Evolutionary conservation across 768 basidiomycete genomes (phyloP), one percentile per base, ranked within the genome.

Genomic region (Rhodocollybia butyracea): DNA sequence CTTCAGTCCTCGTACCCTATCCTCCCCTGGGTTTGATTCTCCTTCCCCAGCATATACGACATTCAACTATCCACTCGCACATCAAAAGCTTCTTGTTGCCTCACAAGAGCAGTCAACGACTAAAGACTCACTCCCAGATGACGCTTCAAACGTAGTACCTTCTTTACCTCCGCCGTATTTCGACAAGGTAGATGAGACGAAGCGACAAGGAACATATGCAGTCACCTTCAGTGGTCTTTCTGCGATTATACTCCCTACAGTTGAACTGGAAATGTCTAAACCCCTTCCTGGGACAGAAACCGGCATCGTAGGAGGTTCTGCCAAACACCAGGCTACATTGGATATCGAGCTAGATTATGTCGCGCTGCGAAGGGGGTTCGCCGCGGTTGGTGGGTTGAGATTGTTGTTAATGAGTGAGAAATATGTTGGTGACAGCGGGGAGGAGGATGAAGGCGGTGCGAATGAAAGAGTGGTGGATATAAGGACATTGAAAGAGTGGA

Each of bases 401-500:
- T 73, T 89, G 27, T 61, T 93, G 26, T 69, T 91, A 26, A 59
- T 88, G 1, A 79, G 79, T 31, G 88, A 91, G 63, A 71, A 73
- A 50, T 60, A 77, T 54, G 63, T 74, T 21, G 74, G 77, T 15
- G 72, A 67, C 15, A 65, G 63, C 11, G 60, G 55, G 19, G 65
- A 66, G 6, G 63, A 55, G 32, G 64, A 64, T 30, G 59, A 56
- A 26, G 59, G 60, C 11, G 50, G 63, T 21, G 42, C 59, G 29
- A 63, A 56, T 54, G 48, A 57, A 46, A 63, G 68, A 56, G 51
- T 61, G 27, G 72, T 57, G 51, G 75, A 73, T 54, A 75, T 73
- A n/a, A 74, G 74, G 52, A 76, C 72, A 29, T 66, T 91, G 64
- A 86, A 82, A 62, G 88, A 90, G 69, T 85, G 88, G 76, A 85